These are phyloP conservation scores for Tulasnella sp. DNA, from an alignment of 768 basidiomycete species.

Conservation along the genomic window DNA sequence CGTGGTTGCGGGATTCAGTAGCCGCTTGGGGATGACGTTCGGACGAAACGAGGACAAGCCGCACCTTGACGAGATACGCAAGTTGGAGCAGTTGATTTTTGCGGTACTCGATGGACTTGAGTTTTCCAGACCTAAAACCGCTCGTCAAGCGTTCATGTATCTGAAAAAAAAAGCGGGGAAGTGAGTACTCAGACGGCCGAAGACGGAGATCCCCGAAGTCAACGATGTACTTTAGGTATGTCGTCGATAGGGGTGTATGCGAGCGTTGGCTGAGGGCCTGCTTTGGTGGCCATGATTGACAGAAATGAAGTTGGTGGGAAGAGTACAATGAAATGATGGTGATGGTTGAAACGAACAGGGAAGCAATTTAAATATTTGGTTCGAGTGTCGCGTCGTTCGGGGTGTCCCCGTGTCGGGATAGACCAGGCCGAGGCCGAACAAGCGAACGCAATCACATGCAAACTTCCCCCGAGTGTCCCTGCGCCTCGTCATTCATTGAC, in stretches of 20 bases:
- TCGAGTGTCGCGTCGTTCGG: background rate
- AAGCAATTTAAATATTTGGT: background rate
- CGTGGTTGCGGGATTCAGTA: background rate
- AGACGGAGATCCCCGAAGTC: background rate
- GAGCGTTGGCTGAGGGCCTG: background rate
- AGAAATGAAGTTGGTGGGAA: background rate
- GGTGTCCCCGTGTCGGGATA: background rate
- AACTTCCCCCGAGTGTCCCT: no score
- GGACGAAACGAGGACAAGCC: background rate
- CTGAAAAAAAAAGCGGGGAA: slow-evolving; percentile 33
- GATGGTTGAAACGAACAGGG: background rate
- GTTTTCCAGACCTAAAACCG: slow-evolving; percentile 60
- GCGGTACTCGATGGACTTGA: slow-evolving; percentile 56
- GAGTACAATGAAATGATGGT: background rate
- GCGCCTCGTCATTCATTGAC: no score
- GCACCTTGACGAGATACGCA: slow-evolving; percentile 29
- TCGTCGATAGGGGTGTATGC: slow-evolving; percentile 48
- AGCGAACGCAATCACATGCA: background rate
- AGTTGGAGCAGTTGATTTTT: slow-evolving; percentile 72
- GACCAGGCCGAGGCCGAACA: background rate
- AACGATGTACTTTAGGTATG: slow-evolving; percentile 38
- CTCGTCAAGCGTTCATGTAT: slow-evolving; percentile 47
- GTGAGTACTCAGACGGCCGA: no score
- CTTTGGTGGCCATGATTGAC: background rate
- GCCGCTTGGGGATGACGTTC: no score